A percentile compares a stretch with the other conserved stretches of the same genome.
Conservation (phyloP, 345 rosid species). For the Lepidium africanum region DNA sequence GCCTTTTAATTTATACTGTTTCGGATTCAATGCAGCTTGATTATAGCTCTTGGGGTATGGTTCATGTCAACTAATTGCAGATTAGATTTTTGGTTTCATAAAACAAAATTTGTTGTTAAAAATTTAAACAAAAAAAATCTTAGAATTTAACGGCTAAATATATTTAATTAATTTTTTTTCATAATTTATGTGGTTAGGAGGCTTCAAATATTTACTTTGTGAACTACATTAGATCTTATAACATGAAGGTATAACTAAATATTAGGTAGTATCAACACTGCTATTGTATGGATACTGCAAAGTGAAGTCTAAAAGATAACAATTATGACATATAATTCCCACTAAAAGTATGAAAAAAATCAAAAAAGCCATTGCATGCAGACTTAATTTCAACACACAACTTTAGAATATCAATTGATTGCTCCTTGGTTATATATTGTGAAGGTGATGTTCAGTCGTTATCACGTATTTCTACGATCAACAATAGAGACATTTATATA, state of each 20-base stretch:
- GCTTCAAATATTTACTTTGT: no score
- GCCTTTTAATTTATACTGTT: not conserved
- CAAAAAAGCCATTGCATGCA: not conserved
- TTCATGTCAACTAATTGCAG: not conserved
- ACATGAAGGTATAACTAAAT: no score
- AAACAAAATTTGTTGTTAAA: no score
- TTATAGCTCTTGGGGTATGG: not conserved
- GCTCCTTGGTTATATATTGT: not conserved
- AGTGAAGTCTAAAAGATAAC: not conserved
- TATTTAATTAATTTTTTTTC: no score
- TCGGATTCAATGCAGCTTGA: not conserved
- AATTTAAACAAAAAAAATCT: no score
- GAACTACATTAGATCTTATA: no score
- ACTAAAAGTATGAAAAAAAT: no score
- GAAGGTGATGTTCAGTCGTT: constrained; percentile 8
- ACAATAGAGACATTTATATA: constrained; percentile 7
- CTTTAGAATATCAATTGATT: constrained; percentile 3
- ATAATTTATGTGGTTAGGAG: no score
- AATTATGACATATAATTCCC: not conserved
- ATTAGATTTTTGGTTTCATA: not conserved
- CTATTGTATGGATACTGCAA: not conserved
- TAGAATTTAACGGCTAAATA: no score
- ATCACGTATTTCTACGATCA: constrained; percentile 12
- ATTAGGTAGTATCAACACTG: not conserved
- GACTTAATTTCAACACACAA: not conserved